Base-by-base conservation (phyloP, 208 protist genomes). In the Leishmania turanica region DNA sequence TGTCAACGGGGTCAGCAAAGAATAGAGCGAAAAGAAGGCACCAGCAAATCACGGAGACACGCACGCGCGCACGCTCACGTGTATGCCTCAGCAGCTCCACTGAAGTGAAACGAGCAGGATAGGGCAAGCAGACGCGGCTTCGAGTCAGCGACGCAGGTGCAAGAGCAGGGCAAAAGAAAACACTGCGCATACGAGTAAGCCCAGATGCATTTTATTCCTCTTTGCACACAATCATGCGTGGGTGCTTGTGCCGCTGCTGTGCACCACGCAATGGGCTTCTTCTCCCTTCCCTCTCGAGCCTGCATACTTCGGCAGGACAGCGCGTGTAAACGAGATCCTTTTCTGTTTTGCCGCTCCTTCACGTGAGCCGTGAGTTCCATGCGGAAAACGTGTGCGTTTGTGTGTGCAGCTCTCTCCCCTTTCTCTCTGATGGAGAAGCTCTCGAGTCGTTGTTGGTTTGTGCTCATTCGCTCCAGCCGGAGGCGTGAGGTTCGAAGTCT, bases 191-290 rank as follows among this genome's bases (percentile, higher is more conserved):
- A 37, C 31, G n/a, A 37, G 60, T 40, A 66, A 31, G 31, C n/a
- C 8, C 24, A 66, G 13, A 37, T 42, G 31, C 70, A 19, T 77
- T 75, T 78, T 82, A 21, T 68, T 78, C 71, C 70, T n/a, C 40
- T 76, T 68, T 51, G 78, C 24, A 40, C 68, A 34, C 64, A 54
- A 62, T 53, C 6, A 76, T 7, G 24, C n/a, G 45, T 19, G 60
- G n/a, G n/a, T 40, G 13, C 13, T 31, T 19, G 13, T 37, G 3
- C n/a, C 2, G n/a, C 60, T 66, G 2, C 60, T 66, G 24, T 66
- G 27, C n/a, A 37, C 60, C 31, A 19, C 24, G 9, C 9, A 31
- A 37, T 31, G n/a, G 1, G 13, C 3, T 66, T 66, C n/a, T 31
- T 66, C 3, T 66, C 1, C 31, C 31, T 37, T n/a, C 13, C 45